Evolutionary conservation across 208 protist genomes (phyloP), one percentile per base, ranked within the genome.

Genomic region (Jaenimonas drosophilae): DNA sequence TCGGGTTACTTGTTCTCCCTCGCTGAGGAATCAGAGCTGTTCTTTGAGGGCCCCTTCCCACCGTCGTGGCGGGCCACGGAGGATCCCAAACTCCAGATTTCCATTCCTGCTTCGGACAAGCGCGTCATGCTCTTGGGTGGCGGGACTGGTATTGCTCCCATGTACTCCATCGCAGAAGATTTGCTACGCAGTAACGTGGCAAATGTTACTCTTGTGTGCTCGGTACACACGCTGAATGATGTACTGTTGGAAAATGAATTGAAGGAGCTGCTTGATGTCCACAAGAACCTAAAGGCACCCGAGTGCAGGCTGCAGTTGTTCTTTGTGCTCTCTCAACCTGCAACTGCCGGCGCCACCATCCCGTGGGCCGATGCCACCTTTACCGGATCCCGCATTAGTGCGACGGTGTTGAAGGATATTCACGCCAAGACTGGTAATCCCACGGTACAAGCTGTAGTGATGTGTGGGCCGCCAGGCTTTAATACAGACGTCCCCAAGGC

Each of bases 401-500:
- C n/a, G n/a, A n/a, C n/a, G n/a, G n/a, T n/a, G n/a, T n/a, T n/a
- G n/a, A n/a, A n/a, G n/a, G n/a, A n/a, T n/a, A n/a, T n/a, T n/a
- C n/a, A n/a, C n/a, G n/a, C n/a, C n/a, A n/a, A n/a, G n/a, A n/a
- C n/a, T n/a, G n/a, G n/a, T n/a, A n/a, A n/a, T n/a, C n/a, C n/a
- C n/a, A n/a, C n/a, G 19, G 42, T 52, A 1, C 45, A 73, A 20
- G 65, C 67, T 2, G 55, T 36, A 7, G 64, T 86, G 7, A 36
- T 90, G 2, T 86, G 81, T 28, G 81, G 81, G 2, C 73, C 81
- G 23, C 63, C 63, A 0, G 42, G 34, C 2, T 86, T 89, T 59
- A 63, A 63, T 12, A 42, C 56, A 19, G 49, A 49, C 9, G 37
- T 75, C 5, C 27, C 44, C 4, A 33, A 42, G 11, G 36, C 41